These are phyloP conservation scores for Breynia disticha DNA, from an alignment of 441 rosid species.

Conservation along the genomic window DNA sequence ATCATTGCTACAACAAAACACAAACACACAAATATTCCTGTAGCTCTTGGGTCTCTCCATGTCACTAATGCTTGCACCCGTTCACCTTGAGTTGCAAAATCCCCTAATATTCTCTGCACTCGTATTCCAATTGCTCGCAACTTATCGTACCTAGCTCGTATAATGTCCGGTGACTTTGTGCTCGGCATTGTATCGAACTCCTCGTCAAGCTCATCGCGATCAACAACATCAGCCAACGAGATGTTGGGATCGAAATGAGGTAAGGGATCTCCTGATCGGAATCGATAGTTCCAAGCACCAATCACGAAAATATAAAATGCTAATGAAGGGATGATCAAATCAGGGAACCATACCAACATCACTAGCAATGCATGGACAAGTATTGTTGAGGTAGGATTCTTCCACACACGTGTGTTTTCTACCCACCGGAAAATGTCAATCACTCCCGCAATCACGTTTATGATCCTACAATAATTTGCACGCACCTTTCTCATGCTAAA, in stretches of 20 bases:
- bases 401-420: conserved; percentile 67
- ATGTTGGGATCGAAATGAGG: conserved; percentile 64
- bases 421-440: conserved; percentile 78
- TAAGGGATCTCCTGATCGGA: conserved; percentile 53
- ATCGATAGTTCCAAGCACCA: conserved; percentile 78
- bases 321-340: conserved; percentile 65
- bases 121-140: conserved; percentile 60
- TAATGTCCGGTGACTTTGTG: conserved; percentile 38
- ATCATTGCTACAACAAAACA: conserved; percentile 55
- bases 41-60: conserved; percentile 94
- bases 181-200: conserved; percentile 79
- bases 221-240: conserved; percentile 65
- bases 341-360: conserved; percentile 84
- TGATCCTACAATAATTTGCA: conserved; percentile 79
- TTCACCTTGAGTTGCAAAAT: conserved; percentile 86
- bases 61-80: conserved; percentile 80
- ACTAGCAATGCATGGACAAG: conserved; percentile 60
- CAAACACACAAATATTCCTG: conserved; percentile 65
- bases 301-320: conserved; percentile 63
- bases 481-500: conserved; percentile 91
- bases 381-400: conserved; percentile 62
- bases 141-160: conserved; percentile 67
- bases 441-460: conserved; percentile 69
- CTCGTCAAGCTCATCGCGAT: conserved; percentile 78
- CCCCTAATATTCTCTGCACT: conserved; percentile 74